Percentiles rank a stretch among this genome's conserved stretches.
phyloP scores from a whole-genome alignment of 805 yeast species.

The Yarrowia sp. region DNA sequence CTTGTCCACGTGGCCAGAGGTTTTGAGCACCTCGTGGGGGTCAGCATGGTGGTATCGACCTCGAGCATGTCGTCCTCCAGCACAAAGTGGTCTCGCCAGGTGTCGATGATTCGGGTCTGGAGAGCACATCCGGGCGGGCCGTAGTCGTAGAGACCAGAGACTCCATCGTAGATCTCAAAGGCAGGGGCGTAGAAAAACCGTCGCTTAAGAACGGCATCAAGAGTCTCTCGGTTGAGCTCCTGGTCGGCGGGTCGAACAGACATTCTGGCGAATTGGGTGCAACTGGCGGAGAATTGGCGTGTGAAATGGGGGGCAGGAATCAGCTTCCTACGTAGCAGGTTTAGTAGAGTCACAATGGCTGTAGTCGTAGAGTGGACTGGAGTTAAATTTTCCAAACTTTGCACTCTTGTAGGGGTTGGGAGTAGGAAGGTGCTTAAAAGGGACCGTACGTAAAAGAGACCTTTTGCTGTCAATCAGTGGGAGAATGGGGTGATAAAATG shows the following conservation, averaged over 20 bases:
- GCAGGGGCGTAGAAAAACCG: constrained; percentile 98
- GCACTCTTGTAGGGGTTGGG: constrained; percentile 10
- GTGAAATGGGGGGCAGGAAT: not conserved
- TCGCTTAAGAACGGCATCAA: constrained; percentile 89
- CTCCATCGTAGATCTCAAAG: constrained; percentile 97
- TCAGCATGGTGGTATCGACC: constrained; percentile 96
- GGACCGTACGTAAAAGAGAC: not conserved
- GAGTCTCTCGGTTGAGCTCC: constrained; percentile 72
- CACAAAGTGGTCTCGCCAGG: constrained; percentile 96
- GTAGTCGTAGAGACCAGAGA: constrained; percentile 93
- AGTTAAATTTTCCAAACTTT: constrained; percentile 25
- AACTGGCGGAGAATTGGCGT: constrained; percentile 9
- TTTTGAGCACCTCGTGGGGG: constrained; percentile 94
- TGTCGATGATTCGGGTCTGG: constrained; percentile 91
- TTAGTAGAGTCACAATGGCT: constrained; percentile 18
- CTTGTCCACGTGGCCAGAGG: constrained; percentile 99
- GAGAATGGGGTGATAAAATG: too few relatives aligned
- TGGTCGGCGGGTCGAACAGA: constrained; percentile 31
- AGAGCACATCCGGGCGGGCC: constrained; percentile 99
- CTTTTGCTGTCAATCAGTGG: not conserved
- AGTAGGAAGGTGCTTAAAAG: not conserved
- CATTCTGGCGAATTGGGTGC: constrained; percentile 26
- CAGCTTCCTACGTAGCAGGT: constrained; percentile 22
- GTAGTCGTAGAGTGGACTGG: constrained; percentile 23
- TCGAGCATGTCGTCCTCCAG: constrained; percentile 98